Evolutionary conservation across 2,329 filamentous ascomycete genomes (phyloP).

Genomic region (Tolypocladium endophyticum): DNA sequence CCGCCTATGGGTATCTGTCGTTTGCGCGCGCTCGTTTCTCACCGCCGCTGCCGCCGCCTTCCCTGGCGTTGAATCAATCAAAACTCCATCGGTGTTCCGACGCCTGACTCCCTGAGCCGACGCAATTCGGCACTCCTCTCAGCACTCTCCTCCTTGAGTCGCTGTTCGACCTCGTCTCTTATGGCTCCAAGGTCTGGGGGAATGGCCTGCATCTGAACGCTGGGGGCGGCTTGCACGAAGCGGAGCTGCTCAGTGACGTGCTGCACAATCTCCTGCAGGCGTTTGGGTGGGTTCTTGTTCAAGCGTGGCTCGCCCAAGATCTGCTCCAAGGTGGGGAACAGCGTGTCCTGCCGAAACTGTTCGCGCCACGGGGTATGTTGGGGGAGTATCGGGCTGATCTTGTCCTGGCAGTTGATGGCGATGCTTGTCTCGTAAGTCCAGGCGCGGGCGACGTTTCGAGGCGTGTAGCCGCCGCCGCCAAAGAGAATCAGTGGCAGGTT

Average conservation of each 20-base stretch:
- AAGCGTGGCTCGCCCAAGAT: constrained; percentile 56
- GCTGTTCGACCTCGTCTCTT: constrained; percentile 58
- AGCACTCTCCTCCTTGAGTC: constrained; percentile 53
- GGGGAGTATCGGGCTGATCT: constrained; percentile 64
- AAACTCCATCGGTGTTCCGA: constrained; percentile 47
- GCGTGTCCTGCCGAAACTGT: constrained; percentile 77
- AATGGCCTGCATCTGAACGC: constrained; percentile 73
- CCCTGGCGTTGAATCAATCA: constrained; percentile 8
- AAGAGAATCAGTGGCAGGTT: constrained; percentile 78
- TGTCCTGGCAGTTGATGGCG: constrained; percentile 63
- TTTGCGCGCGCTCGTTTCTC: background rate
- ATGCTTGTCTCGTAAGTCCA: constrained; percentile 97
- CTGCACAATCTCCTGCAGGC: constrained; percentile 64
- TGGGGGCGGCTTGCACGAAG: constrained; percentile 76
- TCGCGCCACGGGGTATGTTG: constrained; percentile 73
- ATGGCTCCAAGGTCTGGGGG: constrained; percentile 64
- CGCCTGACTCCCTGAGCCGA: constrained; percentile 43
- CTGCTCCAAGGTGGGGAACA: constrained; percentile 79
- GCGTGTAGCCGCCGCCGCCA: constrained; percentile 92
- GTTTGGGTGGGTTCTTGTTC: constrained; percentile 72
- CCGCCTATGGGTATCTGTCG: background rate
- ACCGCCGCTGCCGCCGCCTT: background rate
- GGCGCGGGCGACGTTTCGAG: constrained; percentile 87
- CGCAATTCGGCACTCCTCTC: constrained; percentile 45
- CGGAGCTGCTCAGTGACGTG: constrained; percentile 76